Percentiles rank a stretch among this genome's conserved stretches.
These are phyloP conservation scores for Cochlearia excelsa DNA, from an alignment of 345 rosid species.

Conservation along the genomic window DNA sequence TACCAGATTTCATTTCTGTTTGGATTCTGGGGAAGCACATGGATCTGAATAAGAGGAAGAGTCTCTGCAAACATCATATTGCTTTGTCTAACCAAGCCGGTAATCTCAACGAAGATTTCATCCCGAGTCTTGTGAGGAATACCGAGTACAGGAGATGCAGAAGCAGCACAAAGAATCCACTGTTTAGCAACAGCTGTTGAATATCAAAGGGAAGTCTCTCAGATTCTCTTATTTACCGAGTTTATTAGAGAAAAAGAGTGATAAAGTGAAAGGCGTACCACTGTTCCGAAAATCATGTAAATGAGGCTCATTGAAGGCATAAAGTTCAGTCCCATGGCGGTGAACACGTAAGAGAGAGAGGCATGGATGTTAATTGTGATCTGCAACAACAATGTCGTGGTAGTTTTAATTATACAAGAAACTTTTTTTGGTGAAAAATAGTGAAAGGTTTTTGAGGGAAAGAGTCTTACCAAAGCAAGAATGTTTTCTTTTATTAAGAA, in stretches of 20 bases:
- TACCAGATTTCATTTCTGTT: neutral
- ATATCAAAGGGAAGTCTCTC: conserved; percentile 10
- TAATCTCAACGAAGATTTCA: conserved; percentile 63
- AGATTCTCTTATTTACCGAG: neutral
- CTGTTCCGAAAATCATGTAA: conserved; percentile 66
- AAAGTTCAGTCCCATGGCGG: conserved; percentile 69
- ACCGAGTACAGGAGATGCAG: conserved; percentile 74
- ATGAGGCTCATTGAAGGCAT: conserved; percentile 78
- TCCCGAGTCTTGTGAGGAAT: conserved; percentile 75
- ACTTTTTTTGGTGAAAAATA: neutral
- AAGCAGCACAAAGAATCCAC: conserved; percentile 76
- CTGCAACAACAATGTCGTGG: conserved; percentile 41
- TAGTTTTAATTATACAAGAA: neutral
- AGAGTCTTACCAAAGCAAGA: conserved; percentile 64
- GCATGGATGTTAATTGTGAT: conserved; percentile 91
- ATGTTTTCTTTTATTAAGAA: conserved; percentile 93
- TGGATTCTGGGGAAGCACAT: neutral
- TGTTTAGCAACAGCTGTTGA: conserved; percentile 74
- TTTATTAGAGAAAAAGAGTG: neutral
- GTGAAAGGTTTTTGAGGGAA: neutral
- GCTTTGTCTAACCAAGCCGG: conserved; percentile 86
- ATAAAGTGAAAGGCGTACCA: conserved; percentile 48
- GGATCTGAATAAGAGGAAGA: conserved; percentile 2
- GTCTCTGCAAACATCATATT: conserved; percentile 31
- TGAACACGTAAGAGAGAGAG: conserved; percentile 60